Evolutionary conservation across 768 basidiomycete genomes (phyloP), one percentile per base, ranked within the genome.

Genomic region (Panellus pusillus): DNA sequence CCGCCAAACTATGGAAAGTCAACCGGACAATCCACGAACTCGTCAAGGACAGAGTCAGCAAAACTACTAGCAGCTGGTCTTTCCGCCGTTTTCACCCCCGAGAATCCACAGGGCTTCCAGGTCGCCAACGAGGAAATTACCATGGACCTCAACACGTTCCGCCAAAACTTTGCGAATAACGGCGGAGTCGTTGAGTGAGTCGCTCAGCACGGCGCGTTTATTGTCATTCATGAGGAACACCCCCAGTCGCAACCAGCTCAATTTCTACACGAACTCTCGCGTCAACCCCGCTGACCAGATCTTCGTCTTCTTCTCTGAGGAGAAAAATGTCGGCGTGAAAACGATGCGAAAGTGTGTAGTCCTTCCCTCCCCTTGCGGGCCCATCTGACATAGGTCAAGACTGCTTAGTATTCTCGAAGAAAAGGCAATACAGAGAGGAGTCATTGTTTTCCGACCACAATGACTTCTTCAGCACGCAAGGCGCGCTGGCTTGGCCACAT

Each of bases 381-480:
- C 46, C 28, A 28, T 44, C 51, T 58, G 29, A 40, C 47, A n/a
- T 15, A 14, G 11, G 27, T 40, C 4, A 66, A 98, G 96, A 68
- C 76, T 99, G 61, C 81, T 98, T 48, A 78, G 79, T 55, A 93
- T 96, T 61, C 78, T 99, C 48, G 95, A 98, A 68, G 91, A 93
- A 69, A 92, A 95, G 72, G 79, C 80, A 54, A 97, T 97, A 45
- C 82, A 86, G 64, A 81, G 88, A 61, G 97, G 96, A 6, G 87
- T 99, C 66, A 91, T 99, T 61, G 91, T 99, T 57, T 98, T 94
- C 73, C 93, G 7, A 91, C 90, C 44, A 93, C 87, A 63, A 95
- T 99, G 91, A 98, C 97, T 9, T 91, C 96, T 9, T 92, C 94
- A 8, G 97, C 97, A 12, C 84, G 91, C 67, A 98, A 98, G 76